Percentiles rank a stretch among this genome's conserved stretches.
These are phyloP conservation scores for Leccinum sublutescens DNA, from an alignment of 768 basidiomycete species.

Conservation along the genomic window DNA sequence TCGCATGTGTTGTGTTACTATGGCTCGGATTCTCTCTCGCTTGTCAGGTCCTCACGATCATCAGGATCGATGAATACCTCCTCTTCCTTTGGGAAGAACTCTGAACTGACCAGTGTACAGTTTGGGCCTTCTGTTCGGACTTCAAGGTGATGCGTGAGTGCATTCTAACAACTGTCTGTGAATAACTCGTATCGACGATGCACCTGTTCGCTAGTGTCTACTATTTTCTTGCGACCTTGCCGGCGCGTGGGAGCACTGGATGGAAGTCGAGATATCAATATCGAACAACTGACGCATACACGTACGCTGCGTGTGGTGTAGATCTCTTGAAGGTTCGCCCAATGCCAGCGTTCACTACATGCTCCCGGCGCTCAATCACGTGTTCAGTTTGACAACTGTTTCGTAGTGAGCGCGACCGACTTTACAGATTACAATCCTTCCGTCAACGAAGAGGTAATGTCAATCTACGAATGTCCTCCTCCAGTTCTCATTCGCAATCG, in stretches of 20 bases:
- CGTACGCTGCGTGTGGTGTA: constrained; percentile 5
- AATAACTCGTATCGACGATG: not conserved
- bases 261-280: constrained; percentile 7
- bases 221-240: constrained; percentile 5
- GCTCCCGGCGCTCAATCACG: not conserved
- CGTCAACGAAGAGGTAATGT: constrained; percentile 3
- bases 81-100: too few relatives aligned
- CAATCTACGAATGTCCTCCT: not conserved
- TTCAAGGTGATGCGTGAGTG: too few relatives aligned
- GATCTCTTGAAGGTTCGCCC: constrained; percentile 14
- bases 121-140: too few relatives aligned
- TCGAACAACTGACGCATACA: constrained; percentile 10
- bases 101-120: too few relatives aligned
- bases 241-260: not conserved
- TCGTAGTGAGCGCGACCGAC: not conserved
- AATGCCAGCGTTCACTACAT: not conserved
- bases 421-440: constrained; percentile 6
- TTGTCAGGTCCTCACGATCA: too few relatives aligned
- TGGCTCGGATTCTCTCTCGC: too few relatives aligned
- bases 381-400: constrained; percentile 12
- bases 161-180: not conserved
- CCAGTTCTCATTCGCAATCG: not conserved
- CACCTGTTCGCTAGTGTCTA: not conserved
- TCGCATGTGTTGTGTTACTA: too few relatives aligned
- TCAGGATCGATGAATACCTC: too few relatives aligned